Percentiles rank a stretch among this genome's conserved stretches.
phyloP scores from a whole-genome alignment of 306 rosid genomes.

The Pterocarpus macrocarpus region DNA sequence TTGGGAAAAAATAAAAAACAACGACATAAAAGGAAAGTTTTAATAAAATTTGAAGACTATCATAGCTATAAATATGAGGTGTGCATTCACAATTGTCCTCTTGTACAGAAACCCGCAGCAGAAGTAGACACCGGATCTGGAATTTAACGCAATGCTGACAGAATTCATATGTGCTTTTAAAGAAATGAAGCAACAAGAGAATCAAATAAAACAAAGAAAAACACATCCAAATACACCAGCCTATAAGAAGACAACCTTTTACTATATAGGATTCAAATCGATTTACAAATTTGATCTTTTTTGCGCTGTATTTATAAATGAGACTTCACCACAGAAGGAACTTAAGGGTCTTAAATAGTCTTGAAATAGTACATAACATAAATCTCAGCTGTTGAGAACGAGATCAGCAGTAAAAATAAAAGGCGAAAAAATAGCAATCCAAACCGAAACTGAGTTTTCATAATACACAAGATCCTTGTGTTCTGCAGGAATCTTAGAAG shows the following conservation, averaged over 20 bases:
- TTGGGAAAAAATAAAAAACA: neutral
- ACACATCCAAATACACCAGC: slow-evolving; percentile 25
- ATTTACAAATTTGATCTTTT: neutral
- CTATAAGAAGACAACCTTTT: neutral
- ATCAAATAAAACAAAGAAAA: neutral
- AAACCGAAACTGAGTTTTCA: slow-evolving; percentile 29
- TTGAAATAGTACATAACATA: slow-evolving; percentile 5
- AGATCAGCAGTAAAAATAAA: neutral
- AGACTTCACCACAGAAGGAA: neutral
- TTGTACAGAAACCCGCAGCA: neutral
- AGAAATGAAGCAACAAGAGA: slow-evolving; percentile 13
- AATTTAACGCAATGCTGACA: slow-evolving; percentile 28
- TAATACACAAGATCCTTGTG: neutral
- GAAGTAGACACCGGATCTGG: slow-evolving; percentile 24
- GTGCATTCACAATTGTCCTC: neutral
- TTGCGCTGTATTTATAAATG: neutral
- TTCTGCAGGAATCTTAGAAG: neutral
- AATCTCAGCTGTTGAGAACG: slow-evolving; percentile 35
- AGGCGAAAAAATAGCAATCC: neutral
- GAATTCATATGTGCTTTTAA: neutral
- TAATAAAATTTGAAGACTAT: neutral
- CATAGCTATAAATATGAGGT: slow-evolving; percentile 11
- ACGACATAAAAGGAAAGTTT: neutral
- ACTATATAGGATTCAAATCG: neutral
- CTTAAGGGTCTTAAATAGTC: neutral